phyloP scores from a whole-genome alignment of 2,329 filamentous ascomycete species.

The Fusarium graminum region DNA sequence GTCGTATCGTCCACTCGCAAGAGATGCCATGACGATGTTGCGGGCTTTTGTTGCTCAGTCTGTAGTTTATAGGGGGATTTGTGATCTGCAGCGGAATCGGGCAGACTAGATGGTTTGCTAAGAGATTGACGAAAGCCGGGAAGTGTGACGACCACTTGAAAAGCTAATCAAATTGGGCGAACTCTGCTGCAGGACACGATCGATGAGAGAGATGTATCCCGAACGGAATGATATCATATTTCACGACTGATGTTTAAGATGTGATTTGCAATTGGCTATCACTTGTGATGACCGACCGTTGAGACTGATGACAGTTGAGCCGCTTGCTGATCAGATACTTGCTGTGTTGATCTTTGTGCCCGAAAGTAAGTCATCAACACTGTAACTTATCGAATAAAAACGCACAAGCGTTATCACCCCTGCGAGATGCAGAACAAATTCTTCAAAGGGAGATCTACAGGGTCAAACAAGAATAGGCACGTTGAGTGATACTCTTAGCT shows the following conservation, averaged over 20 bases:
- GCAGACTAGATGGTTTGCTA: constrained; percentile 17
- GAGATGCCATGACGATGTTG: constrained; percentile 3
- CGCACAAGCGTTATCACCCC: constrained; percentile 17
- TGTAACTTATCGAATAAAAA: constrained; percentile 5
- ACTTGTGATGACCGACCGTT: neutral
- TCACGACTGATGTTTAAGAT: neutral
- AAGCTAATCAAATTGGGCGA: constrained; percentile 11
- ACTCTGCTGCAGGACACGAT: constrained; percentile 22
- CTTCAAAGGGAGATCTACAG: constrained; percentile 21
- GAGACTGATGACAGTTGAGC: constrained; percentile 6
- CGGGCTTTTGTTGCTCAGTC: constrained; percentile 2
- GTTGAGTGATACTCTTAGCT: constrained; percentile 18
- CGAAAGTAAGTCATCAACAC: neutral
- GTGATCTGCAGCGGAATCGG: constrained; percentile 11
- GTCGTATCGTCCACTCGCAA: constrained; percentile 9
- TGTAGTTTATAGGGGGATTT: neutral
- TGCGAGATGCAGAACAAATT: constrained; percentile 3
- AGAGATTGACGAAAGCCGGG: constrained; percentile 29
- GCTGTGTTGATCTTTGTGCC: constrained; percentile 17
- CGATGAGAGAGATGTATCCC: constrained; percentile 8
- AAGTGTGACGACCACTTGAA: constrained; percentile 35
- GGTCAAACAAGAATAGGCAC: constrained; percentile 18
- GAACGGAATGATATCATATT: constrained; percentile 16
- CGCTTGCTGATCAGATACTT: constrained; percentile 6
- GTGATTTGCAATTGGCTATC: neutral